Evolutionary conservation across 441 rosid genomes (phyloP), one percentile per base, ranked within the genome.

Genomic region (Gossypium schwendimanii): DNA sequence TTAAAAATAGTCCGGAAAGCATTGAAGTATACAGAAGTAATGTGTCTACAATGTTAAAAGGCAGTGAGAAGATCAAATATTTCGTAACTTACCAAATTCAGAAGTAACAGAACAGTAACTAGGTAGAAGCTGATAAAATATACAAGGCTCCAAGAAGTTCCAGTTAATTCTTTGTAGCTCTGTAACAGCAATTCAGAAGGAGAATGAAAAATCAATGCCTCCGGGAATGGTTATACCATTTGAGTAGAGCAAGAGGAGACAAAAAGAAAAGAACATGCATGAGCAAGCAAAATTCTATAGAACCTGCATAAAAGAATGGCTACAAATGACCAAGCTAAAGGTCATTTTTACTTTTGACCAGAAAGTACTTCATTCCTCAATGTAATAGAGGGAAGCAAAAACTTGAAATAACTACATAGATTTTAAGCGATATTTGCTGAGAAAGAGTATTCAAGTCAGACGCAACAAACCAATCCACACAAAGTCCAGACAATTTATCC

Each of bases 111-210:
- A 49, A 91, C 86, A 31, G 94, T 90, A 81, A 93, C 65, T 50
- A 95, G 81, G 82, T 89, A 95, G 89, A 91, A 93, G 89, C 98
- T 95, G 90, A 93, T 81, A 75, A 95, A 95, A 78, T 95, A 95
- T 39, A 71, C 63, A 33, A 88, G 79, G 68, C 88, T 81, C 99
- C 99, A 93, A 69, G 88, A 82, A 20, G 87, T 91, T 80, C 91
- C 96, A 3, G 97, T 91, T 87, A 95, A 77, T 26, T 82, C 92
- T 82, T 75, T 82, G 79, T 95, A 95, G 87, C 96, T 85, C 99
- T 95, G 91, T 55, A 76, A 84, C 33, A 55, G 69, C 47, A 72
- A 75, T 76, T 71, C 41, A 61, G 62, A 77, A 31, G 64, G 18
- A 28, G 45, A 74, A 65, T 28, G 0, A 49, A 66, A 49, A 28